Conservation (phyloP, 768 basidiomycete species). For the Suillus paluster region DNA sequence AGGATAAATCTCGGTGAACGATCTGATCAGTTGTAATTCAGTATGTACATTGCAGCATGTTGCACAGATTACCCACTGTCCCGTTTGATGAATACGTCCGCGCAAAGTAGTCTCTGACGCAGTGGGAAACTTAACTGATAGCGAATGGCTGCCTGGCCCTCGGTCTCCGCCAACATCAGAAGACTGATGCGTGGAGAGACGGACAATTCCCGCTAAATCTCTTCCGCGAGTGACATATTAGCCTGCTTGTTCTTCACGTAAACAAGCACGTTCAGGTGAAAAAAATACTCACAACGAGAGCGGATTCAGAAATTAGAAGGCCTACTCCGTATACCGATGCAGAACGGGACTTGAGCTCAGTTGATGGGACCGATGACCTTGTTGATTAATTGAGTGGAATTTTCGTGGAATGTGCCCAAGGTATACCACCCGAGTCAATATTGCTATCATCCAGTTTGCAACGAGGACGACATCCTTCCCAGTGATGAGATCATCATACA, state of each 20-base stretch:
- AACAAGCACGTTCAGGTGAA: too few species aligned
- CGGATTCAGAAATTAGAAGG: neutral
- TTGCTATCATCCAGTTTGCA: neutral
- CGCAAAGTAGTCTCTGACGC: neutral
- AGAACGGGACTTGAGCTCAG: neutral
- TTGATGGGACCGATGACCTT: neutral
- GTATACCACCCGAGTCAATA: neutral
- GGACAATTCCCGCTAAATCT: neutral
- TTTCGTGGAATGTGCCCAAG: neutral
- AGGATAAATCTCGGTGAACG: slow-evolving; percentile 51
- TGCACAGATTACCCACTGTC: neutral
- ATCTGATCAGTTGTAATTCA: slow-evolving; percentile 22
- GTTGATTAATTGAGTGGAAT: neutral
- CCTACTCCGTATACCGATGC: too few species aligned
- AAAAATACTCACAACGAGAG: neutral
- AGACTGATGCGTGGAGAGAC: neutral
- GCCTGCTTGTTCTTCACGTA: neutral
- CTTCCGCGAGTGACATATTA: neutral
- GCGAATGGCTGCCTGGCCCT: neutral
- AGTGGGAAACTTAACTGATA: neutral
- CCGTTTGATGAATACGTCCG: neutral
- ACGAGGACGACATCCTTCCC: neutral
- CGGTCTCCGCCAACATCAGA: neutral
- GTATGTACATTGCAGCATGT: neutral
- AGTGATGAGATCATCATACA: too few species aligned